Evolutionary conservation across 2,329 filamentous ascomycete species (phyloP).

Genomic region (Calonectria pseudoturangicola): DNA sequence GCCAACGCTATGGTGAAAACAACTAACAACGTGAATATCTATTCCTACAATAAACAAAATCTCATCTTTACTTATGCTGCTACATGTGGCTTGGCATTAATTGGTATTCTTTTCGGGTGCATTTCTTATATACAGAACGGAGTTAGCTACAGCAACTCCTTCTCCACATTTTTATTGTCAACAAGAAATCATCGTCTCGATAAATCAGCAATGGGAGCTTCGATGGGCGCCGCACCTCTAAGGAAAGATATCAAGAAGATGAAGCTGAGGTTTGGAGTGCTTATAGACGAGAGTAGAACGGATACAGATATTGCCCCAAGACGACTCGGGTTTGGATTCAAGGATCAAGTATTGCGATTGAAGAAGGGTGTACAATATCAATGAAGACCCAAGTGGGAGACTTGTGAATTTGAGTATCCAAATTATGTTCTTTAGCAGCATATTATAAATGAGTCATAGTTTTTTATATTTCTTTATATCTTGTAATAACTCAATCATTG

Average conservation of each 20-base stretch:
- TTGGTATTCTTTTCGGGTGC: background rate
- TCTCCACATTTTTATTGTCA: slow-evolving; percentile 14
- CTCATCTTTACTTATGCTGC: slow-evolving; percentile 12
- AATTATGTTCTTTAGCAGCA: no score
- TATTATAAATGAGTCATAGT: no score
- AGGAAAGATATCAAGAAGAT: background rate
- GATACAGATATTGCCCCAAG: no score
- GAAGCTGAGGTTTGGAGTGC: background rate
- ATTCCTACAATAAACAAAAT: background rate
- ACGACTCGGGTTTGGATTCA: slow-evolving; percentile 6
- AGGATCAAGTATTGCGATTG: slow-evolving; percentile 1
- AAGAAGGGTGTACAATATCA: background rate
- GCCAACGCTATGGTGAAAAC: background rate
- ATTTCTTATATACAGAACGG: slow-evolving; percentile 1
- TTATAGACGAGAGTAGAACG: background rate
- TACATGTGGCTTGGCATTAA: background rate
- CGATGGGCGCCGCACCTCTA: background rate
- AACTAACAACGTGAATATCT: slow-evolving; percentile 4
- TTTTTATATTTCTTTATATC: no score
- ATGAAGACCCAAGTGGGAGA: background rate
- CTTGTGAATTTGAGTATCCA: no score
- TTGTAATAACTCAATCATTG: no score
- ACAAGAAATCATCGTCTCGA: slow-evolving; percentile 21
- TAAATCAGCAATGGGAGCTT: background rate
- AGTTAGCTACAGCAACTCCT: slow-evolving; percentile 22